These are phyloP conservation scores for Urochloa ruziziensis DNA, from an alignment of 176 grass and related monocot species.

Conservation along the genomic window DNA sequence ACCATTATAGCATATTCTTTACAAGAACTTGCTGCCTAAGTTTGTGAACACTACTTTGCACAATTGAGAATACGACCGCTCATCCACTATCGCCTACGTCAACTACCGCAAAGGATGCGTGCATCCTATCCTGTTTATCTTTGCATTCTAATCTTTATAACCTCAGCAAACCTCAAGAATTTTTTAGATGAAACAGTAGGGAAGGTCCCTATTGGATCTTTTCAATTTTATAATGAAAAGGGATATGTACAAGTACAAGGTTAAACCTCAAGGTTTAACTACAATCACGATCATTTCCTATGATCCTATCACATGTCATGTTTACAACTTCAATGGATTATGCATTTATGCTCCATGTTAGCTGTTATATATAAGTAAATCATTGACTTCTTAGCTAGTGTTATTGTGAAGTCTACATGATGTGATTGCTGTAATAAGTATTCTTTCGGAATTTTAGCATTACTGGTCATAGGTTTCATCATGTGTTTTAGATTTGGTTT, in stretches of 20 bases:
- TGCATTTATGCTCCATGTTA: no score
- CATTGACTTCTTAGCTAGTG: neutral
- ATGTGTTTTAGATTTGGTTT: neutral
- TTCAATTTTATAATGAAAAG: no score
- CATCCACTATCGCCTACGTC: neutral
- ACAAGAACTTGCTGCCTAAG: neutral
- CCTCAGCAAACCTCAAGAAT: no score
- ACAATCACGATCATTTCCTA: slow-evolving; percentile 2
- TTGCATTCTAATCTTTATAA: neutral
- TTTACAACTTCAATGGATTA: neutral
- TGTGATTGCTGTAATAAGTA: neutral
- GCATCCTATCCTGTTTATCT: neutral
- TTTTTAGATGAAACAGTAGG: no score
- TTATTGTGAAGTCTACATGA: neutral
- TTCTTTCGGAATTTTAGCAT: neutral
- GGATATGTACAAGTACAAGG: no score
- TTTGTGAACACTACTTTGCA: neutral
- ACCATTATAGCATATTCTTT: neutral
- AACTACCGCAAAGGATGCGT: neutral
- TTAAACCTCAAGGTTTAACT: neutral
- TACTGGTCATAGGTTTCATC: neutral
- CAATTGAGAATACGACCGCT: neutral
- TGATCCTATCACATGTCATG: neutral
- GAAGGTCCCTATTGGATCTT: no score
- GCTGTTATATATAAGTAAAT: neutral